Evolutionary conservation across 306 rosid genomes (phyloP), one percentile per base, ranked within the genome.

Genomic region (Inga laurina): DNA sequence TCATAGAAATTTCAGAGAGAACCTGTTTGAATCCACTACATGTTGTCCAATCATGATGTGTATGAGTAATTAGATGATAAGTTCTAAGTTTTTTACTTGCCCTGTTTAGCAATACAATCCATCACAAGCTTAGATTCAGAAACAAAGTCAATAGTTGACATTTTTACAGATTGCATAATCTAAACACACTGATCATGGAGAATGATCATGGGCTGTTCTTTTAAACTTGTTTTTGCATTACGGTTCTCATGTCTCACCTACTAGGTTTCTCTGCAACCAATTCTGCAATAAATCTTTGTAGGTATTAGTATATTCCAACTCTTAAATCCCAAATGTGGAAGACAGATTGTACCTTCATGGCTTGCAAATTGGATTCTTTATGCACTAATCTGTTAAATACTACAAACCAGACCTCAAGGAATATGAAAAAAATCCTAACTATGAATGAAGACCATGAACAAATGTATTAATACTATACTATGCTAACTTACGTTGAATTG

Each of bases 331-430:
- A 43, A 43, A 16, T 70, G 34, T 76, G 79, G 83, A 65, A 30
- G 46, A 79, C 83, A 79, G 81, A 82, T 85, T 86, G 84, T 64
- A 24, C 74, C 44, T 24, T 34, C 49, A 75, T 76, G 78, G 75
- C 76, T 85, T n/a, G 66, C 2, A 59, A n/a, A 59, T 59, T 59
- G 34, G 88, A 78, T 87, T 81, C 75, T 39, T 39, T 39, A 39
- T 39, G 43, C 6, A 39, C 43, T 24, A 4, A 11, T 62, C 35
- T 32, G 43, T 13, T 15, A 34, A 32, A 32, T 65, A 15, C 46
- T n/a, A 81, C 43, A 51, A 72, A 61, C 35, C 70, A 86, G 18
- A 11, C 71, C 45, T 35, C 37, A 9, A 37, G n/a, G 32, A 77
- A 69, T 37, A 34, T 30, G n/a, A 27, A 74, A 51, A 72, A 19